Percentiles rank a stretch among this genome's conserved stretches.
Evolutionary conservation across 176 grass and related monocot species (phyloP).

Genomic region (Elymus sibiricus): DNA sequence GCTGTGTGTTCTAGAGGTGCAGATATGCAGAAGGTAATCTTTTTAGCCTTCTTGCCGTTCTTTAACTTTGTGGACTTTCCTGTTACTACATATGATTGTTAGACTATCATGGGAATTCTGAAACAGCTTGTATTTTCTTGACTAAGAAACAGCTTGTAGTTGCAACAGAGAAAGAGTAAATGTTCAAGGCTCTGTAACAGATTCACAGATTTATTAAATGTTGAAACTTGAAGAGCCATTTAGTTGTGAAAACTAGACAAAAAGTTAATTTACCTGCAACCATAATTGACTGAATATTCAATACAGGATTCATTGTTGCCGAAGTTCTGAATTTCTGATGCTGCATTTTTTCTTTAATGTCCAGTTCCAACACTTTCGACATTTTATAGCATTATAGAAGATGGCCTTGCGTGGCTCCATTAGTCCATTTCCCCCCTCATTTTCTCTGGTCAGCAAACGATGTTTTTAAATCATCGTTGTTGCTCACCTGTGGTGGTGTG

Average conservation of each 20-base stretch:
- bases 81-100: neutral
- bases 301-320: neutral
- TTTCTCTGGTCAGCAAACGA: neutral
- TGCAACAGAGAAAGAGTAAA: neutral
- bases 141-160: neutral
- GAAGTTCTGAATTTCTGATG: neutral
- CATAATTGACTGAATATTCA: neutral
- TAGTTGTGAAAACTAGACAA: neutral
- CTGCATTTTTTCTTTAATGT: neutral
- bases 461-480: neutral
- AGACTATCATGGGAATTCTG: neutral
- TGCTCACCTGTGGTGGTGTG: neutral
- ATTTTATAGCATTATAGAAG: neutral
- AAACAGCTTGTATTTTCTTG: conserved; percentile 7
- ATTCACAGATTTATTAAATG: neutral
- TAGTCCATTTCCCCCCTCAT: neutral
- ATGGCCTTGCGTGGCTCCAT: neutral
- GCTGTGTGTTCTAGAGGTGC: conserved; percentile 72
- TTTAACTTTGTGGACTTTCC: neutral
- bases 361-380: neutral
- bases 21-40: conserved; percentile 76
- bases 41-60: neutral
- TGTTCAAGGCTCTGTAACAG: neutral
- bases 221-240: neutral
- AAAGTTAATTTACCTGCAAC: neutral